These are phyloP conservation scores for Peronospora belbahrii DNA, from an alignment of 352 stramenopile species.

Conservation along the genomic window DNA sequence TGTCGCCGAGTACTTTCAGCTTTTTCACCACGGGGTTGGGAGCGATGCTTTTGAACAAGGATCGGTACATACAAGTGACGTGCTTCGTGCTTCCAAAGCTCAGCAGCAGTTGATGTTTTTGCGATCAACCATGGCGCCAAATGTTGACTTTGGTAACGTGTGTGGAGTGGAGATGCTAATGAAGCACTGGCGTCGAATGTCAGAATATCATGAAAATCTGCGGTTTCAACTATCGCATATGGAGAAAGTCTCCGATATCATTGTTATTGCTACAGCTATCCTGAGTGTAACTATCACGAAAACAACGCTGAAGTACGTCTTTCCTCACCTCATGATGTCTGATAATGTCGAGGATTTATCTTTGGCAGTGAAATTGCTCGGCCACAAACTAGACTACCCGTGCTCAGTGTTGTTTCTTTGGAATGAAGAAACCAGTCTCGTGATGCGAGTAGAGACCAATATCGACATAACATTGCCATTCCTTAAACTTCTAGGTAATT, in stretches of 20 bases:
- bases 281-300: constrained; percentile 29
- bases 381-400: constrained; percentile 24
- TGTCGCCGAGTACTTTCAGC: constrained; percentile 30
- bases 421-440: constrained; percentile 29
- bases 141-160: constrained; percentile 28
- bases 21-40: constrained; percentile 22
- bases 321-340: constrained; percentile 29
- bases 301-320: constrained; percentile 26
- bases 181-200: constrained; percentile 34
- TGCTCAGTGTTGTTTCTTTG: constrained; percentile 30
- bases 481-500: constrained; percentile 17
- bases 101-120: constrained; percentile 42
- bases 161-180: constrained; percentile 22
- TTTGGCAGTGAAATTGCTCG: constrained; percentile 24
- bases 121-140: constrained; percentile 24
- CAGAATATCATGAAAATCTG: constrained; percentile 28
- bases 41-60: constrained; percentile 8
- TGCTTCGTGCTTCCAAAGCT: constrained; percentile 15
- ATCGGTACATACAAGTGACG: constrained; percentile 4
- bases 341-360: constrained; percentile 26
- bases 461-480: constrained; percentile 25
- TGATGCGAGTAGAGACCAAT: constrained; percentile 21
- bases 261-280: constrained; percentile 18
- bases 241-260: constrained; percentile 23
- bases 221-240: constrained; percentile 30